Conservation (phyloP, 257 asterid genomes). For the Solanum acaule region DNA sequence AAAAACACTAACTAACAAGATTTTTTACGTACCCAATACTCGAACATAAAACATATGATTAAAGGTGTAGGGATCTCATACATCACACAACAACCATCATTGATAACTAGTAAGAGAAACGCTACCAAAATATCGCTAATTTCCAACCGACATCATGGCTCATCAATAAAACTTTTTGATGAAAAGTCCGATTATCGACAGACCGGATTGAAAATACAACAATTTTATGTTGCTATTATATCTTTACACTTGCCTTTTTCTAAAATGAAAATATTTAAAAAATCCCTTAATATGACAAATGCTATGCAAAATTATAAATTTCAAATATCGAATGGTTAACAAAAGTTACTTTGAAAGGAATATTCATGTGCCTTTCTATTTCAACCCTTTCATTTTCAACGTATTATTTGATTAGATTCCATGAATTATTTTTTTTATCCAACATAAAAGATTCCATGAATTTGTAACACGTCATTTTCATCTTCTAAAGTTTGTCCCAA, state of each 20-base stretch:
- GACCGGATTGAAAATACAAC: too few species aligned
- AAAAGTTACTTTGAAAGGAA: background rate
- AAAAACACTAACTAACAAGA: background rate
- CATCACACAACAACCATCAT: background rate
- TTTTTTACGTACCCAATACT: background rate
- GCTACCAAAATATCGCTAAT: too few species aligned
- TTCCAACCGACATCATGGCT: too few species aligned
- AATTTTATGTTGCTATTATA: too few species aligned
- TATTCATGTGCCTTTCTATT: background rate
- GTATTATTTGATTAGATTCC: background rate
- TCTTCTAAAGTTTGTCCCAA: background rate
- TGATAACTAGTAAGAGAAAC: too few species aligned
- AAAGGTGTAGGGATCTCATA: background rate
- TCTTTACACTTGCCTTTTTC: too few species aligned
- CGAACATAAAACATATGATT: background rate
- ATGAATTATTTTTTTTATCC: background rate
- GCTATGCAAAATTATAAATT: background rate
- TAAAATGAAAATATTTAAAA: too few species aligned
- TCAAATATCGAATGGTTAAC: background rate
- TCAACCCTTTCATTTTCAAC: background rate
- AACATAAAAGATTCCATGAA: background rate
- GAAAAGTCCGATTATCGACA: too few species aligned
- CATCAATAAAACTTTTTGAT: too few species aligned
- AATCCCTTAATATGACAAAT: too few species aligned
- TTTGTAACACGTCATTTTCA: background rate